These are phyloP conservation scores for Erysimum cheiri DNA, from an alignment of 441 rosid species.

Conservation along the genomic window DNA sequence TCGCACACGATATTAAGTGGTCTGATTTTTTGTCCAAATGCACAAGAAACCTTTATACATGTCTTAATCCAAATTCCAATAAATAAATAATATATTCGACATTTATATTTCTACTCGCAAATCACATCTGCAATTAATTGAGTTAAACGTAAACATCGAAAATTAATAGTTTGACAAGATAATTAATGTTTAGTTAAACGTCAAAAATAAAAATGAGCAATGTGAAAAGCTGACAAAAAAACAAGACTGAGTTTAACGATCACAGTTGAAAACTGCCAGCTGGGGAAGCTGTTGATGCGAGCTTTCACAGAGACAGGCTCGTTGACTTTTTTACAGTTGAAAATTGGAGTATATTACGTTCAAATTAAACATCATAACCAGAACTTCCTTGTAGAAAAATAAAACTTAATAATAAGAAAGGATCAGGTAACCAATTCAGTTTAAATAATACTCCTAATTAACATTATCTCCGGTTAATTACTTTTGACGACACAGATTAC, in stretches of 20 bases:
- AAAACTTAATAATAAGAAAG: neutral
- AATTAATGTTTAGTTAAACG: neutral
- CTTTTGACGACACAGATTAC: neutral
- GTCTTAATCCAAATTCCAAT: neutral
- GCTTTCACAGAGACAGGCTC: conserved; percentile 35
- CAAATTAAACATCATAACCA: neutral
- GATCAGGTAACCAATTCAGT: conserved; percentile 11
- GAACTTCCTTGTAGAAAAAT: neutral
- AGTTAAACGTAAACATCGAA: neutral
- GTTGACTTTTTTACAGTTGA: conserved; percentile 32
- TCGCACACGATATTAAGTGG: neutral
- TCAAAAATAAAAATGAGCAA: neutral
- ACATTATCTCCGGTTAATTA: conserved; percentile 26
- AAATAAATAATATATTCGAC: neutral
- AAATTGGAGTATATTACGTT: conserved; percentile 6
- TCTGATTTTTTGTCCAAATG: conserved; percentile 7
- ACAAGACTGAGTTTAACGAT: conserved; percentile 31
- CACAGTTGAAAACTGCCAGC: conserved; percentile 37
- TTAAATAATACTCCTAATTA: neutral
- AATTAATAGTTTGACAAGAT: neutral
- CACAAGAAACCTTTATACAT: conserved; percentile 14
- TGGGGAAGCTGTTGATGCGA: conserved; percentile 35
- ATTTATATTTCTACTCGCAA: neutral
- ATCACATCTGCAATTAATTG: neutral
- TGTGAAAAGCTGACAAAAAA: conserved; percentile 33